Base-by-base conservation (phyloP, 768 basidiomycete species). In the Scleroderma bovista region DNA sequence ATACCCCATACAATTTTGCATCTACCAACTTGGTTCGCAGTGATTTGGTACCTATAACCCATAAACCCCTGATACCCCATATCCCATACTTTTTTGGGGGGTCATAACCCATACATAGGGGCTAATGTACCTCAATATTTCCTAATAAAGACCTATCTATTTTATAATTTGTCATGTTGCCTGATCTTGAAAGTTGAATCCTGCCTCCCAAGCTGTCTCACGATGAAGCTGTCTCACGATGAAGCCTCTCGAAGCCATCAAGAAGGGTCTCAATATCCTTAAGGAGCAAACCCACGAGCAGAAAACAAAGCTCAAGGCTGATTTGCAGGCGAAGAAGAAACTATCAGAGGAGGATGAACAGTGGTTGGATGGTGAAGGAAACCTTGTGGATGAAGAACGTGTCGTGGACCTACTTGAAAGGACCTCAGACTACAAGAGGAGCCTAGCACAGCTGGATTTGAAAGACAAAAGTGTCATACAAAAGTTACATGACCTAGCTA, bases 331-430 rank as follows among this genome's bases (percentile, higher is more conserved):
- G 26, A 43, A 48, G 16, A n/a, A n/a, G n/a, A n/a, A n/a, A n/a
- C n/a, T n/a, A n/a, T n/a, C n/a, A n/a, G n/a, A n/a, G n/a, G n/a
- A 36, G 24, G 60, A 63, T 20, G 29, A 58, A 39, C 41, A 57
- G 3, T 66, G 60, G 60, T 42, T 66, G 37, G 60, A 56, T 29
- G 22, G 47, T 49, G 54, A 48, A 10, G 57, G 52, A 32, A 58
- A 62, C 38, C 41, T 56, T 12, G 51, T 61, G 39, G 59, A 60
- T 54, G 60, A 57, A 44, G 50, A 63, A 46, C 41, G 33, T 22
- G 47, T 55, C 19, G 19, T 64, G 32, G 51, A 55, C n/a, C 9
- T 46, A 13, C 52, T 61, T 22, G 57, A 55, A n/a, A 42, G 36
- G 3, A 48, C 53, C 1, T 55, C 56, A 32, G 59, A 62, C 51